A percentile compares a stretch with the other conserved stretches of the same genome.
phyloP scores from a whole-genome alignment of 73 alveolate species.

The Halteria grandinella region DNA sequence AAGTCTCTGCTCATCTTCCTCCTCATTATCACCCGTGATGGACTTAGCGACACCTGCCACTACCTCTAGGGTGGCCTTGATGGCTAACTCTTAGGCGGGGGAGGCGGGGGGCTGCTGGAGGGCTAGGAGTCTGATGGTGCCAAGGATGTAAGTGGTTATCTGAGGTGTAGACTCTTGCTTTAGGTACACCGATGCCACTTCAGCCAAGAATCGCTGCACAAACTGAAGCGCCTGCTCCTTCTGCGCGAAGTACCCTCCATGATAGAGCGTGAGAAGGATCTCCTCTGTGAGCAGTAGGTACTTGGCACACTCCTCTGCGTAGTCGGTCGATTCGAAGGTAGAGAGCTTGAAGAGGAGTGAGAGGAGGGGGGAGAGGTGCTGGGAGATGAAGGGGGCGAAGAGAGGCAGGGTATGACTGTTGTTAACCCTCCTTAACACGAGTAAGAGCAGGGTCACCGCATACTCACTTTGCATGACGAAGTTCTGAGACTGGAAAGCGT shows the following conservation, averaged over 20 bases:
- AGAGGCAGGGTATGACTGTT: not conserved
- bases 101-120: not conserved
- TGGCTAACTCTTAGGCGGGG: not conserved
- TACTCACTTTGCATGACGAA: conserved; percentile 8
- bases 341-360: conserved; percentile 23
- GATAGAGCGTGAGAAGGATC: not conserved
- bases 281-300: conserved; percentile 24
- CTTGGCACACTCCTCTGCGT: conserved; percentile 31
- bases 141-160: not conserved
- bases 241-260: no score
- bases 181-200: conserved; percentile 22
- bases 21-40: not conserved
- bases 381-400: no score
- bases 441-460: conserved; percentile 21
- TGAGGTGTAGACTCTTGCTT: not conserved
- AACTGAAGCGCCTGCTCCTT: no score
- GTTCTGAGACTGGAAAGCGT: conserved; percentile 1
- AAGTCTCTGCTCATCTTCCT: conserved; percentile 37
- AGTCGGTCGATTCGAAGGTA: no score
- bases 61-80: no score
- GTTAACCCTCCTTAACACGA: conserved; percentile 12
- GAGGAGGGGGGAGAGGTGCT: no score
- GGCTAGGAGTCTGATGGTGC: conserved; percentile 14
- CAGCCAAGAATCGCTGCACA: no score
- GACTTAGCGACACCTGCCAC: no score